phyloP scores from a whole-genome alignment of 768 basidiomycete genomes.

The Russula griseocarnosa region DNA sequence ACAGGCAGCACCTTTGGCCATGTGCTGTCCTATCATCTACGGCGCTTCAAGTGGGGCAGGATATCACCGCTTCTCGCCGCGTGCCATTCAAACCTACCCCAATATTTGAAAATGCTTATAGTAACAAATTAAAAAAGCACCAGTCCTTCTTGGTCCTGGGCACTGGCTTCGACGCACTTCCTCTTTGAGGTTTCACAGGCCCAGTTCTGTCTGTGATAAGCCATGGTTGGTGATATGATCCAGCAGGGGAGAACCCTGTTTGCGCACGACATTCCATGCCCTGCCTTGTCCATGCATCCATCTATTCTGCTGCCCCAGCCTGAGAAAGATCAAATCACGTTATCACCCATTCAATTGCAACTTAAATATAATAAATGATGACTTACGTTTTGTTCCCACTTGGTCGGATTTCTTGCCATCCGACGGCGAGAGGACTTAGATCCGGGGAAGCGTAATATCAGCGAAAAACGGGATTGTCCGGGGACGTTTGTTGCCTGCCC shows the following conservation, averaged over 20 bases:
- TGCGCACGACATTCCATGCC: conserved; percentile 35
- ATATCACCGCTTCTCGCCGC: too few species aligned
- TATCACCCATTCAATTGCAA: conserved; percentile 37
- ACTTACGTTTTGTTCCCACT: neutral
- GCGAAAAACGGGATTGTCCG: too few species aligned
- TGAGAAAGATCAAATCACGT: conserved; percentile 34
- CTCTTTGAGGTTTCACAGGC: conserved; percentile 33
- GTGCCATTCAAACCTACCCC: conserved; percentile 37
- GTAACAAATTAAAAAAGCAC: conserved; percentile 56
- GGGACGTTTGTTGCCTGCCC: too few species aligned
- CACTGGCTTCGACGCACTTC: conserved; percentile 11
- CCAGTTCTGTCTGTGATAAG: conserved; percentile 32
- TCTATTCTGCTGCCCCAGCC: conserved; percentile 30
- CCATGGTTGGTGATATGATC: conserved; percentile 45
- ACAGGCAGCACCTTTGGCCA: conserved; percentile 45
- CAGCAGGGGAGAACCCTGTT: conserved; percentile 36
- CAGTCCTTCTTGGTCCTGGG: conserved; percentile 37
- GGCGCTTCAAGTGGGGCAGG: too few species aligned
- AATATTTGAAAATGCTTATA: conserved; percentile 46
- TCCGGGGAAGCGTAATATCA: too few species aligned
- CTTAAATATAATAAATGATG: neutral
- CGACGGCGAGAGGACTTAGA: neutral
- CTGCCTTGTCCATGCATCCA: conserved; percentile 26
- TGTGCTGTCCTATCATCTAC: conserved; percentile 40
- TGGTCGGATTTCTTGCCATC: conserved; percentile 16